These are phyloP conservation scores for Chrysanthemum seticuspe DNA, from an alignment of 129 eudicot genomes.

Conservation along the genomic window DNA sequence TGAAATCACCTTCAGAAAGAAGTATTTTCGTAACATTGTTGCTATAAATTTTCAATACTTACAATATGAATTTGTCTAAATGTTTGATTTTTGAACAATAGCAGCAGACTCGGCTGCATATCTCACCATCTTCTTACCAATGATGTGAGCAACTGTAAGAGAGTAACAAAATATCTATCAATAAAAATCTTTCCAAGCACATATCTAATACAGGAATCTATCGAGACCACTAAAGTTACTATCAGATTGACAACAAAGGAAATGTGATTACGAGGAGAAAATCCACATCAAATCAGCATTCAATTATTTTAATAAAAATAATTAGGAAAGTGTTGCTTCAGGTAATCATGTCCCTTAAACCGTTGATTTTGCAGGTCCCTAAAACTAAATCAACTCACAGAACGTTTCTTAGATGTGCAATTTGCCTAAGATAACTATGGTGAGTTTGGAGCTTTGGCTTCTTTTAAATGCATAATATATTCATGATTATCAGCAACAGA, in stretches of 20 bases:
- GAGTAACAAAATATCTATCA: neutral
- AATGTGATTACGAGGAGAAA: neutral
- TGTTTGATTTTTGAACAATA: neutral
- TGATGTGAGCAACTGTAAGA: slow-evolving; percentile 80
- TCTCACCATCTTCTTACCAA: slow-evolving; percentile 90
- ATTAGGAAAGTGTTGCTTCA: too few species aligned
- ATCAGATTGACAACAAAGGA: too few species aligned
- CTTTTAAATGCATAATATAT: neutral
- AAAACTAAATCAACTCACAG: too few species aligned
- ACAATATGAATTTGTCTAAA: slow-evolving; percentile 12
- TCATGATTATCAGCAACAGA: neutral
- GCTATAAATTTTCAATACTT: slow-evolving; percentile 21
- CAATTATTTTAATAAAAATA: too few species aligned
- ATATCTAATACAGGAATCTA: neutral
- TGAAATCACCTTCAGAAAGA: neutral
- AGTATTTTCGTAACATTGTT: slow-evolving; percentile 23
- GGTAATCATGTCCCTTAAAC: too few species aligned
- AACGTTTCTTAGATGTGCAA: too few species aligned
- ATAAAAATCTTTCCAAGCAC: neutral
- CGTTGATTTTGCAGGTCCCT: too few species aligned
- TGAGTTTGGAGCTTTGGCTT: too few species aligned
- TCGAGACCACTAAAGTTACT: too few species aligned
- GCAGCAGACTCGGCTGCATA: slow-evolving; percentile 3
- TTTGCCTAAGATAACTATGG: too few species aligned
- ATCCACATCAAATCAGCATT: too few species aligned